Base-by-base conservation (phyloP, 2,329 filamentous ascomycete genomes). In the Anthostomella pinea region DNA sequence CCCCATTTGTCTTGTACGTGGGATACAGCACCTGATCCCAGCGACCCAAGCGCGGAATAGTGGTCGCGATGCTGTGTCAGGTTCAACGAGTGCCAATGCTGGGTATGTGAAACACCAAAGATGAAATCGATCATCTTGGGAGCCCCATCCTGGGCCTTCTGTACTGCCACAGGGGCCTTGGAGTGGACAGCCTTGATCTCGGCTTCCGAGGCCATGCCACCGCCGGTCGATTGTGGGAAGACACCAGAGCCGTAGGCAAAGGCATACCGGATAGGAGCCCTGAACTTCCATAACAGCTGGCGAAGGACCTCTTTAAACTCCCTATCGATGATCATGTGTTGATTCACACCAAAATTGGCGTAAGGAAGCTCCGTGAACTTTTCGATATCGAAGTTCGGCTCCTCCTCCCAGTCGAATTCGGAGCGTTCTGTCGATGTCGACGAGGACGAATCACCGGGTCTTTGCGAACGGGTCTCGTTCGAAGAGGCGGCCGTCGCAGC, bases 71-170 rank as follows among this genome's bases (percentile, higher is more conserved):
- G 85, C 60, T 96, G 85, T 48, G 77, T 74, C 52, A 98, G 72
- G 56, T 98, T 98, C 43, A 98, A 73, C 21, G 85, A 90, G 66
- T 98, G 93, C 87, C 91, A 98, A 66, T 98, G 93, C 59, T 98
- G 86, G 1, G 86, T 88, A 62, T 95, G 87, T 1, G 87, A 87
- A 8, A 97, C 91, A 17, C 91, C 93, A 59, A 98, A 93, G 51
- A 98, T 94, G 60, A 98, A 95, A 65, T 98, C 93, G 47, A 98
- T 95, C 83, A 97, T 95, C 68, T 96, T 96, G 9, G 88, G 88
- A 1, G 82, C 81, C 19, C 87, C 87, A 53, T 87, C 83, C 63
- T 97, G 91, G 49, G 89, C 86, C 50, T 88, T 87, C 49, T 85
- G 72, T 6, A 97, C 82, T 1, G 87, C 87, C 34, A 81, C 72